Base-by-base conservation (phyloP, 768 basidiomycete genomes). In the Tephrocybe sp. region DNA sequence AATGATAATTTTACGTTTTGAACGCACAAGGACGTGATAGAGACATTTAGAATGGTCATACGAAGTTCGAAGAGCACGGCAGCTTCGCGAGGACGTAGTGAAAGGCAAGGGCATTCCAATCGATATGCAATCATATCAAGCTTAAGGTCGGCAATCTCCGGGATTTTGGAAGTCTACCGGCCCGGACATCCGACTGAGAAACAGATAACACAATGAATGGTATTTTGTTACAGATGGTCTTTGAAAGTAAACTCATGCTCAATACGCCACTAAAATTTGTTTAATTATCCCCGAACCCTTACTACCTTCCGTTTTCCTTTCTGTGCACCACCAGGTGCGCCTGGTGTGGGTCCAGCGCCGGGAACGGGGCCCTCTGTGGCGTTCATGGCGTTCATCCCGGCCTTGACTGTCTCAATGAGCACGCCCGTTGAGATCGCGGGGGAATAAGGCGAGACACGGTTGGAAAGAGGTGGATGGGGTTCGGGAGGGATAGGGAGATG, bases 261-360 rank as follows among this genome's bases (percentile, higher is more conserved):
- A 11, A 30, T 47, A 43, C 40, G 46, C 15, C 22, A 26, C 5
- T 32, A 24, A 49, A 36, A 39, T 55, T 19, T 9, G n/a, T n/a
- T n/a, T 16, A 15, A 19, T 65, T 53, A 86, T 38, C 80, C 83
- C 54, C 86, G 76, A 11, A 92, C 86, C 55, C 89, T 73, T 15
- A 92, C 78, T 6, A 92, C 86, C 64, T 88, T 91, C 69, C 87
- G 72, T 64, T 91, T 91, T 27, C 88, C 88, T 63, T 90, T 90
- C 63, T 82, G 76, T 54, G 65, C 57, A 21, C 70, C 71, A 12
- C 66, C 71, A n/a, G 66, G 56, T n/a, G 70, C 68, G 41, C 76
- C 78, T 7, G 70, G 60, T 12, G 64, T 60, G 5, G 66, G 63
- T 11, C 56, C 50, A 44, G 62, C 68, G 9, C 67, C 67, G 44